phyloP scores from a whole-genome alignment of 2,329 filamentous ascomycete genomes.

The Beauveria varroae region DNA sequence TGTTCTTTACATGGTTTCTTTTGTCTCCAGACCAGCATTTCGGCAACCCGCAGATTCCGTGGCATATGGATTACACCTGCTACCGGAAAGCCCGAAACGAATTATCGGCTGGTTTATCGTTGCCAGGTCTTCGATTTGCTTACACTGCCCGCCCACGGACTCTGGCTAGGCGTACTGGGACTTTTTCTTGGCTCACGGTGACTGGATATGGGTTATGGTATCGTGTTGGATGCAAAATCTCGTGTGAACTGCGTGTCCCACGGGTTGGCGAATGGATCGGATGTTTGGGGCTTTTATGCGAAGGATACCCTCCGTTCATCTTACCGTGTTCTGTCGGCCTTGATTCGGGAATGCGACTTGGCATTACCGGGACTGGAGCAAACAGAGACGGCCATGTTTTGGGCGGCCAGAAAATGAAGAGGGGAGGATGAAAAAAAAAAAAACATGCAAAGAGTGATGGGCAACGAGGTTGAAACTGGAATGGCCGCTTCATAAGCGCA shows the following conservation, averaged over 20 bases:
- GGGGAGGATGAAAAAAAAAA: background rate
- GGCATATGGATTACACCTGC: background rate
- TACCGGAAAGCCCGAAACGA: background rate
- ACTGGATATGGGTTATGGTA: background rate
- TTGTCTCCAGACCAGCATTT: background rate
- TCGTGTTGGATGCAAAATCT: background rate
- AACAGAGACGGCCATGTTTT: background rate
- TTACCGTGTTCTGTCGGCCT: background rate
- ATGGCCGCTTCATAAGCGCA: background rate
- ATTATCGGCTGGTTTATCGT: background rate
- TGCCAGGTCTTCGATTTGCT: background rate
- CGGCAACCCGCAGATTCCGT: background rate
- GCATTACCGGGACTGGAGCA: background rate
- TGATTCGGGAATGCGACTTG: background rate
- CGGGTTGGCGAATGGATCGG: background rate
- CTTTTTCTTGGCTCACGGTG: background rate
- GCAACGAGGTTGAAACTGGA: background rate
- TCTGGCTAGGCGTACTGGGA: background rate
- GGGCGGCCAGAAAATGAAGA: background rate
- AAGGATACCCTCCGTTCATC: constrained; percentile 34
- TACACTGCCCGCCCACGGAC: background rate
- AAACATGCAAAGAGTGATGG: background rate
- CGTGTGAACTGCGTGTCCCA: background rate
- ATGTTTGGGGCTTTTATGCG: constrained; percentile 24
- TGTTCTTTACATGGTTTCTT: background rate